Conservation (phyloP, 495 filamentous ascomycete species). For the Neurospora sp. region DNA sequence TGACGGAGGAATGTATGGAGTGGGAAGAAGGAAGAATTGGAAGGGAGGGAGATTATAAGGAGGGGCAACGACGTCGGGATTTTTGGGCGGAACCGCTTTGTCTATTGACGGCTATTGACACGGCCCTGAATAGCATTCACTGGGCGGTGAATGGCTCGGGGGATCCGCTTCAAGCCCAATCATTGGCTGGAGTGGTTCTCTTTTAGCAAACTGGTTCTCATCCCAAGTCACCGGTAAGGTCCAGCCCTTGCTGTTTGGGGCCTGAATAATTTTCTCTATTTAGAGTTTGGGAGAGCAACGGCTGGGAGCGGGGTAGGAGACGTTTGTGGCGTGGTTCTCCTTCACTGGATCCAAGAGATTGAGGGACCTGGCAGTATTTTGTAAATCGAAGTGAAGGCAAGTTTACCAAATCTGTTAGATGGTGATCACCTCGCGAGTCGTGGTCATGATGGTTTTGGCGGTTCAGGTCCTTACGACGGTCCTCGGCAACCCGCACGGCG, state of each 20-base stretch:
- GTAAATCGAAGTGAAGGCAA: background rate
- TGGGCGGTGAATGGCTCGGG: background rate
- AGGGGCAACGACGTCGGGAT: background rate
- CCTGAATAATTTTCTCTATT: background rate
- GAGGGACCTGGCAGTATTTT: background rate
- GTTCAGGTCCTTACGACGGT: background rate
- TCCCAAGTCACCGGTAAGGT: background rate
- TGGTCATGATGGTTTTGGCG: background rate
- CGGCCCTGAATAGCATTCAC: background rate
- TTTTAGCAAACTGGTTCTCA: background rate
- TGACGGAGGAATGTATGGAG: background rate
- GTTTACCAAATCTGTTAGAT: background rate
- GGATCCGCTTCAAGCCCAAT: background rate
- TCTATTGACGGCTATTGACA: background rate
- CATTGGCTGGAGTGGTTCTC: background rate
- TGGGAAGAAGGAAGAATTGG: background rate
- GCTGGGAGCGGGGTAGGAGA: background rate
- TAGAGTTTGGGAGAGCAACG: background rate
- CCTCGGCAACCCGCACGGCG: background rate
- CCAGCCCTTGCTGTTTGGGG: background rate
- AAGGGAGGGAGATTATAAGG: background rate
- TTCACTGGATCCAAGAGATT: background rate
- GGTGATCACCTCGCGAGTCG: background rate
- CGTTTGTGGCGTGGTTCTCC: background rate
- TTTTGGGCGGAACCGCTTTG: background rate